Evolutionary conservation across 441 rosid genomes (phyloP), one percentile per base, ranked within the genome.

Genomic region (Jatropha multifida): DNA sequence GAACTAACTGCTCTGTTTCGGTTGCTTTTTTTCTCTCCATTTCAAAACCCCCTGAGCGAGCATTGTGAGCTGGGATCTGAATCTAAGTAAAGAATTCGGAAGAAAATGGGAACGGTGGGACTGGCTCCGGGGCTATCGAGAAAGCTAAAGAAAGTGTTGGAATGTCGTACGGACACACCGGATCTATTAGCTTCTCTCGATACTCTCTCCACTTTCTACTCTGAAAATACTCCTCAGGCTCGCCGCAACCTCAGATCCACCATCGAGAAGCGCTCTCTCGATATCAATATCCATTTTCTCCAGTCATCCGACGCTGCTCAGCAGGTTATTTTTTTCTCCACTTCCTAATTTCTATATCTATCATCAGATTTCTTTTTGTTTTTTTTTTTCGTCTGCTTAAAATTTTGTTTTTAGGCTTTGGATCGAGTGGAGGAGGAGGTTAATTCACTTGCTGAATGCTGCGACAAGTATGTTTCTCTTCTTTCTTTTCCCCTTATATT

Each of bases 241-340:
- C 96, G 99, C n/a, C 97, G 97, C 77, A 92, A 91, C 78, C 99
- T 96, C 84, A 87, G 97, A 92, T 96, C 98, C 82, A 86, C 97
- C 85, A 86, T 96, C 77, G 98, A 96, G 90, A 89, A 92, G 76
- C 97, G 99, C 49, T 87, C 98, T 62, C 97, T 96, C 66, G 80
- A 85, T 81, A 91, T 96, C 89, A 92, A 96, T 69, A 76, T 76
- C n/a, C 93, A 94, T 72, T 96, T 96, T 74, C 96, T 96, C 15
- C 85, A 75, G 9, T 94, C 98, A 55, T 92, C 98, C 62, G 77
- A 81, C 62, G 77, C 94, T 58, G 87, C 98, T 38, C 99, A 94
- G 83, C 87, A 79, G 69, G 93, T 83, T 6, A 4, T 8, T n/a
- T 54, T 27, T 4, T 18, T 42, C 26, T 23, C 14, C 4, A 3